Base-by-base conservation (phyloP, 169 alveolate genomes). In the Theileria sp. region DNA sequence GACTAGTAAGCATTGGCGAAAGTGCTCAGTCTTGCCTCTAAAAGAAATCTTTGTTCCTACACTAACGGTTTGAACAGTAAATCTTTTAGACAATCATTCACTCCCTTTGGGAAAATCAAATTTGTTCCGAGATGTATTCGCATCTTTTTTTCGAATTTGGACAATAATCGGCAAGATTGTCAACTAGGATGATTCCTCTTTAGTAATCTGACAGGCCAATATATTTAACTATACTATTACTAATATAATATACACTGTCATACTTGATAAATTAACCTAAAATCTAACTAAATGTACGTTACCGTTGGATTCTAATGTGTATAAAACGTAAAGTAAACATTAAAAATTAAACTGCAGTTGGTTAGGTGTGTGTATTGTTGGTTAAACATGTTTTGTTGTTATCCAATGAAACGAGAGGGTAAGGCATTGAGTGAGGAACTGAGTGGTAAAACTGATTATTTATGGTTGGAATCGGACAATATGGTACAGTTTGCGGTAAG, bases 1-100 rank as follows among this genome's bases (percentile, higher is more conserved):
- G 77, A 69, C 77, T 69, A 69, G 77, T 74, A 74, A 32, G 80
- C 72, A 74, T 36, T 3, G 80, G 80, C 80, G 80, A 74, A 74
- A 74, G 80, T 74, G 72, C 80, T 74, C 72, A 15, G 3, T 51
- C 58, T 58, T 60, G 80, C 61, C 28, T 23, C 80, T 74, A 30
- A 74, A 74, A 74, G 58, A 19, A 74, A 74, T 74, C 80, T 74
- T 74, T 74, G 80, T 36, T 74, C 64, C 19, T 51, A 74, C 80
- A 74, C 72, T 21, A 74, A 30, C 26, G 13, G 58, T 44, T 28
- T n/a, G 80, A 44, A 54, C 80, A 74, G 80, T 74, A 74, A 74
- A 60, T 3, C 58, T 74, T 74, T 74, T 74, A 30, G 80, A 74
- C 80, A 74, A 21, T 51, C 21, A 6, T 10, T 1, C 38, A 34